Conservation (phyloP, 768 basidiomycete genomes). For the Phylloporus sp. region DNA sequence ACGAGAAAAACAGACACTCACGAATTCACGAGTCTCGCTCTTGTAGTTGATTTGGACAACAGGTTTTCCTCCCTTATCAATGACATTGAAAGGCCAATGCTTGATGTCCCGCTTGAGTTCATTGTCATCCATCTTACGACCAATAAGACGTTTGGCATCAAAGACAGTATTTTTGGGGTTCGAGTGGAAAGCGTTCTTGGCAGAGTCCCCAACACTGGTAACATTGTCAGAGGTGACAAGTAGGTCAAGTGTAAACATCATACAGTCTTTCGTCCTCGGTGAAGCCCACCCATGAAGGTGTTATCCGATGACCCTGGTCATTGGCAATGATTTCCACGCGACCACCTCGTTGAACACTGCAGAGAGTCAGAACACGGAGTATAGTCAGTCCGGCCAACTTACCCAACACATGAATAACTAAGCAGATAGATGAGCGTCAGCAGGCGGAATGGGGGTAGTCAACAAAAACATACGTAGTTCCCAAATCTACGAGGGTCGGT, state of each 20-base stretch:
- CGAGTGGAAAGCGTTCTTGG: constrained; percentile 92
- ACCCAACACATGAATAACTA: constrained; percentile 97
- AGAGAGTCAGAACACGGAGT: neutral
- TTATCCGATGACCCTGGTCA: constrained; percentile 87
- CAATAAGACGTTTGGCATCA: constrained; percentile 94
- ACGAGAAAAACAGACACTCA: constrained; percentile 37
- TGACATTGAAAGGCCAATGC: constrained; percentile 87
- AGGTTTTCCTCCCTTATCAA: constrained; percentile 79
- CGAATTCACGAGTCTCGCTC: constrained; percentile 76
- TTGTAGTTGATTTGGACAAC: constrained; percentile 73
- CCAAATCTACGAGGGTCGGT: constrained; percentile 57
- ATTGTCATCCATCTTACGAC: constrained; percentile 74
- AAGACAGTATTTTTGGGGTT: constrained; percentile 94
- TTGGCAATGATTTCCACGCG: constrained; percentile 88
- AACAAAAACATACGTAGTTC: constrained; percentile 65
- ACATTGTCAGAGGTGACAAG: neutral
- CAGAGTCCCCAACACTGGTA: constrained; percentile 77
- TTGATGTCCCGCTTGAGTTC: constrained; percentile 81
- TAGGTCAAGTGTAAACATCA: neutral
- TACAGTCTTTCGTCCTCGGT: constrained; percentile 72
- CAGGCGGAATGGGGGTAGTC: neutral
- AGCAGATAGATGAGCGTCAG: constrained; percentile 21
- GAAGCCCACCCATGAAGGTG: constrained; percentile 83
- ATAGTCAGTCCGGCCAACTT: constrained; percentile 25
- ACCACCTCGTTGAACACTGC: constrained; percentile 76